Percentiles rank a stretch among this genome's conserved stretches.
These are phyloP conservation scores for Kwoniella heveanensis DNA, from an alignment of 768 basidiomycete genomes.

Conservation along the genomic window DNA sequence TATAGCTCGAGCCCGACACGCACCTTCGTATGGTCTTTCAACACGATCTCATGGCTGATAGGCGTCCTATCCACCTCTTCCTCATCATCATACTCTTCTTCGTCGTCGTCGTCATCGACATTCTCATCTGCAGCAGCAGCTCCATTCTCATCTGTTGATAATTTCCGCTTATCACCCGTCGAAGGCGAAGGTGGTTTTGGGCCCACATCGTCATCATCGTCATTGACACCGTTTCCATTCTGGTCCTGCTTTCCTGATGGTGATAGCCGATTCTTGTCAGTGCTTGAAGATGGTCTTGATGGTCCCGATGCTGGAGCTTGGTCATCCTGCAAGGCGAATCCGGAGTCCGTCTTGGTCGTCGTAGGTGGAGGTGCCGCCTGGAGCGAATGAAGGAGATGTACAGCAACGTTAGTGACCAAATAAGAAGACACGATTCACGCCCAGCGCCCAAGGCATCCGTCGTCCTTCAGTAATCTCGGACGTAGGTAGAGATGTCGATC, in stretches of 20 bases:
- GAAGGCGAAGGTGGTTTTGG: slow-evolving; percentile 10
- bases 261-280: slow-evolving; percentile 6
- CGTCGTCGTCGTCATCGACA: slow-evolving; percentile 19
- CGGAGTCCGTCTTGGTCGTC: slow-evolving; percentile 41
- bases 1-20: slow-evolving; percentile 8
- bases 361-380: neutral
- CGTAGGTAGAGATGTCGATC: too few relatives aligned
- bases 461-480: too few relatives aligned
- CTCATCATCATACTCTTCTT: slow-evolving; percentile 18
- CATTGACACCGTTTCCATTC: too few relatives aligned
- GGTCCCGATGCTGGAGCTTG: slow-evolving; percentile 19
- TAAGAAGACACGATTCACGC: too few relatives aligned
- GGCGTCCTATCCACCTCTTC: slow-evolving; percentile 66
- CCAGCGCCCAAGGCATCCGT: too few relatives aligned
- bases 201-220: slow-evolving; percentile 25
- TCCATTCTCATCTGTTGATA: slow-evolving; percentile 2
- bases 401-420: too few relatives aligned
- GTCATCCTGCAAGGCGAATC: slow-evolving; percentile 50
- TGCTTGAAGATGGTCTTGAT: slow-evolving; percentile 5
- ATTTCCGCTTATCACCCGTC: slow-evolving; percentile 7
- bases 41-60: slow-evolving; percentile 80
- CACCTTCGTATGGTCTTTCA: slow-evolving; percentile 91
- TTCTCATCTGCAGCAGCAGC: slow-evolving; percentile 10
- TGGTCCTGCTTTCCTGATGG: slow-evolving; percentile 3
- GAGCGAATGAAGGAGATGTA: too few relatives aligned